A percentile compares a stretch with the other conserved stretches of the same genome.
These are phyloP conservation scores for Hymenoscyphus repandus DNA, from an alignment of 2,329 filamentous ascomycete genomes.

Conservation along the genomic window DNA sequence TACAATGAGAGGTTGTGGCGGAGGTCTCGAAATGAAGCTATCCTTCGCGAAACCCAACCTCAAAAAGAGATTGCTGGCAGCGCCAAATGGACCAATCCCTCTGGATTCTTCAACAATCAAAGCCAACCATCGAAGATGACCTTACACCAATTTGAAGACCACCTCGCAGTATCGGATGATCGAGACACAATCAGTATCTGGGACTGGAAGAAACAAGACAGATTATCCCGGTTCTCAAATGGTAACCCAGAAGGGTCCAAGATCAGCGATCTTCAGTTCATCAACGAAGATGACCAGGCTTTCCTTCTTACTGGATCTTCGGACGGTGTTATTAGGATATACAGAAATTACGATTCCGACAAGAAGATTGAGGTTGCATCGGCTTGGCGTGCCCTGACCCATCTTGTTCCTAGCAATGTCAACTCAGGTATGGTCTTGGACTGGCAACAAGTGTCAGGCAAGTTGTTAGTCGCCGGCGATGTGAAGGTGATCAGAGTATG, in stretches of 20 bases:
- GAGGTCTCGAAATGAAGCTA: constrained; percentile 84
- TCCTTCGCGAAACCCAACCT: constrained; percentile 87
- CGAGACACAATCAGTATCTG: constrained; percentile 86
- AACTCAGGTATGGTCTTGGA: constrained; percentile 96
- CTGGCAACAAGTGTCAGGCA: constrained; percentile 97
- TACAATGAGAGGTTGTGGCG: constrained; percentile 96
- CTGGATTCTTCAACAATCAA: constrained; percentile 80
- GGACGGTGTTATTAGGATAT: constrained; percentile 90
- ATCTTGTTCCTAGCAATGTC: constrained; percentile 89
- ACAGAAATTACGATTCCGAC: constrained; percentile 81
- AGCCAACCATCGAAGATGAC: constrained; percentile 89
- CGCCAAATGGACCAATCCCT: constrained; percentile 80
- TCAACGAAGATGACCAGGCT: constrained; percentile 97
- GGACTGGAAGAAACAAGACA: constrained; percentile 80
- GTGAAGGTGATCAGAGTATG: constrained; percentile 93
- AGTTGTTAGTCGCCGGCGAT: constrained; percentile 91
- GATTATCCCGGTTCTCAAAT: constrained; percentile 83
- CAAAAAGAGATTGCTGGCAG: constrained; percentile 83
- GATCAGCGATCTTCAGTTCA: constrained; percentile 93
- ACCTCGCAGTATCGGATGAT: constrained; percentile 89
- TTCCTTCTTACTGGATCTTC: constrained; percentile 92
- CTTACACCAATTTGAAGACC: constrained; percentile 97
- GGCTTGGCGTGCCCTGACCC: constrained; percentile 84
- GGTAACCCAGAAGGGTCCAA: constrained; percentile 86
- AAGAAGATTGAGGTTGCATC: constrained; percentile 78